These are phyloP conservation scores for Usnea hakonensis DNA, from an alignment of 495 filamentous ascomycete species.

Conservation along the genomic window DNA sequence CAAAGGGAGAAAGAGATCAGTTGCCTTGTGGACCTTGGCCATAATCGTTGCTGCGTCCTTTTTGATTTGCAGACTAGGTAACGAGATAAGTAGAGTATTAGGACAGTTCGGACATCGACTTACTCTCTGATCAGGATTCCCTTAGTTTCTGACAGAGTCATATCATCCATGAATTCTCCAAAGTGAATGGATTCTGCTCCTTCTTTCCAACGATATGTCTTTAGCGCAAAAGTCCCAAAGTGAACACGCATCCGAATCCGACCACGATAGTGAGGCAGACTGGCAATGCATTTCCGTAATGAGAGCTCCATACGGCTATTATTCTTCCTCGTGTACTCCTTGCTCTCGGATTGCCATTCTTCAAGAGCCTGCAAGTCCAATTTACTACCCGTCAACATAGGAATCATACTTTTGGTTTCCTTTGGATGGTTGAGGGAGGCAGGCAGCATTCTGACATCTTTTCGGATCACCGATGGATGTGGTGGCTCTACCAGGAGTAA, in stretches of 20 bases:
- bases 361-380: neutral
- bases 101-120: slow-evolving; percentile 1
- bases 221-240: slow-evolving; percentile 48
- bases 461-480: neutral
- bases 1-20: slow-evolving; percentile 39
- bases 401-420: slow-evolving; percentile 1
- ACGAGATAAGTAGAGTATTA: neutral
- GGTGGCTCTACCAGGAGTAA: slow-evolving; percentile 37
- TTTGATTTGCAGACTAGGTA: slow-evolving; percentile 15
- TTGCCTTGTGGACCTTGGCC: slow-evolving; percentile 26
- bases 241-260: slow-evolving; percentile 48
- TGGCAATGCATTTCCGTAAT: slow-evolving; percentile 28
- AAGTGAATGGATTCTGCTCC: slow-evolving; percentile 34
- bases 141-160: slow-evolving; percentile 33
- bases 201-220: slow-evolving; percentile 34
- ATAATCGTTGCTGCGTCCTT: slow-evolving; percentile 25
- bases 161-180: slow-evolving; percentile 43
- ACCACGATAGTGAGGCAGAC: slow-evolving; percentile 32
- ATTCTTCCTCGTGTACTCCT: slow-evolving; percentile 19
- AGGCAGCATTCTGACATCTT: slow-evolving; percentile 7
- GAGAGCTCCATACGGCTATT: slow-evolving; percentile 24
- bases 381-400: slow-evolving; percentile 11
- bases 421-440: neutral
- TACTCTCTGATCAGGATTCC: slow-evolving; percentile 37
- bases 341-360: neutral